phyloP scores from a whole-genome alignment of 2,329 filamentous ascomycete species.

The Penicillium sp. region DNA sequence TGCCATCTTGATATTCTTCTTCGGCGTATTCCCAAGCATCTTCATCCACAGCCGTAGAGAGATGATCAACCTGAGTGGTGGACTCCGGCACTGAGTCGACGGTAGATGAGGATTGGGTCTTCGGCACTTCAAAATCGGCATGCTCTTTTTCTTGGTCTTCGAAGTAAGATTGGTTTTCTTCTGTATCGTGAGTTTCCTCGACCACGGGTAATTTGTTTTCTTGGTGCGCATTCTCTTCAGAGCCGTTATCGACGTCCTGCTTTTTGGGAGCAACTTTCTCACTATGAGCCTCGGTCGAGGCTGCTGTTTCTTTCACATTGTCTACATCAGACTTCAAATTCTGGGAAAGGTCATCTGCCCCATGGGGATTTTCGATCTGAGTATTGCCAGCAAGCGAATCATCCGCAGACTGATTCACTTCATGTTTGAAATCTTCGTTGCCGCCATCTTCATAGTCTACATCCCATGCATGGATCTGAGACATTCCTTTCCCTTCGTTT shows the following conservation, averaged over 20 bases:
- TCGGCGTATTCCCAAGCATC: slow-evolving; percentile 2
- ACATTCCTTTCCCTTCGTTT: slow-evolving; percentile 61
- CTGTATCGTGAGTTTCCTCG: slow-evolving; percentile 12
- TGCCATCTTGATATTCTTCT: slow-evolving; percentile 15
- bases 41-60: slow-evolving; percentile 9
- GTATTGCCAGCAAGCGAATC: background rate
- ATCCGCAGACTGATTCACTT: background rate
- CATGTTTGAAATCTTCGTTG: background rate
- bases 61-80: slow-evolving; percentile 21
- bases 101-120: slow-evolving; percentile 35
- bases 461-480: slow-evolving; percentile 49
- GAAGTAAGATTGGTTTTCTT: slow-evolving; percentile 5
- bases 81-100: slow-evolving; percentile 25
- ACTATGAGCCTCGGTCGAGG: background rate
- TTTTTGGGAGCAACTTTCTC: background rate
- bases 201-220: slow-evolving; percentile 11
- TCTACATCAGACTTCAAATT: background rate
- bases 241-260: background rate
- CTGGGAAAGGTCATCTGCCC: background rate
- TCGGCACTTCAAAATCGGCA: slow-evolving; percentile 34
- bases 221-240: slow-evolving; percentile 3
- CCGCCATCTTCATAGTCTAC: slow-evolving; percentile 54
- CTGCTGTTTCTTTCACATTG: background rate
- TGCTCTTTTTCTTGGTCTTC: slow-evolving; percentile 20
- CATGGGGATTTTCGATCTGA: background rate